phyloP scores from a whole-genome alignment of 2,329 filamentous ascomycete genomes.

The Scytalidium lignicola region DNA sequence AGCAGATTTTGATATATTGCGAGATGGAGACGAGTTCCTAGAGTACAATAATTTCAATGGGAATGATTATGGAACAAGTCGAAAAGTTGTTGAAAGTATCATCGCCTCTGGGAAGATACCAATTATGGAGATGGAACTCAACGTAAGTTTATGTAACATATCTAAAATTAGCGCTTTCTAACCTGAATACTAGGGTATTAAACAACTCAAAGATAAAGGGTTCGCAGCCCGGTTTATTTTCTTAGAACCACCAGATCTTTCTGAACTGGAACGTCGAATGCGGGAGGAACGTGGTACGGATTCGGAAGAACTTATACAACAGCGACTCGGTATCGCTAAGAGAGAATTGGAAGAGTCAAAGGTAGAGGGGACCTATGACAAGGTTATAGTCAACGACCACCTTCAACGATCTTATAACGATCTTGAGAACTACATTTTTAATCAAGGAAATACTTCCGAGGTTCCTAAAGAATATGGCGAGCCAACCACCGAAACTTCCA shows the following conservation, averaged over 20 bases:
- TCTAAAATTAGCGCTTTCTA: constrained; percentile 3
- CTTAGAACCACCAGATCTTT: constrained; percentile 38
- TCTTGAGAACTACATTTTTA: constrained; percentile 45
- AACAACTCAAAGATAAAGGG: constrained; percentile 52
- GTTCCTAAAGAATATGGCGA: constrained; percentile 5
- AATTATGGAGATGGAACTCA: constrained; percentile 46
- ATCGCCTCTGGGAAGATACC: constrained; percentile 54
- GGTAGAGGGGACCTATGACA: constrained; percentile 43
- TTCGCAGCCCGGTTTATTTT: constrained; percentile 52
- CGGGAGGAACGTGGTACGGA: constrained; percentile 34
- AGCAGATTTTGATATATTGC: constrained; percentile 51
- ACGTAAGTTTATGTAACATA: constrained; percentile 38
- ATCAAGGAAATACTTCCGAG: constrained; percentile 5
- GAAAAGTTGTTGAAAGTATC: constrained; percentile 46
- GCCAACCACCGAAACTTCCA: neutral
- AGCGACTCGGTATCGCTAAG: constrained; percentile 34
- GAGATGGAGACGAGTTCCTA: constrained; percentile 55
- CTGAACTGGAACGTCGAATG: constrained; percentile 36
- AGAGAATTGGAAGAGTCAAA: constrained; percentile 40
- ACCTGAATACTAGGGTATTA: constrained; percentile 38
- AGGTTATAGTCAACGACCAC: constrained; percentile 46
- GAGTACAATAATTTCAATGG: constrained; percentile 48
- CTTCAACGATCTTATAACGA: constrained; percentile 43
- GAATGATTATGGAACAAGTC: constrained; percentile 51
- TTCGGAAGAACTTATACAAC: constrained; percentile 42